Evolutionary conservation across 75 land plant species (phyloP), one percentile per base, ranked within the genome.

Genomic region (Adiantum capillusveneris): DNA sequence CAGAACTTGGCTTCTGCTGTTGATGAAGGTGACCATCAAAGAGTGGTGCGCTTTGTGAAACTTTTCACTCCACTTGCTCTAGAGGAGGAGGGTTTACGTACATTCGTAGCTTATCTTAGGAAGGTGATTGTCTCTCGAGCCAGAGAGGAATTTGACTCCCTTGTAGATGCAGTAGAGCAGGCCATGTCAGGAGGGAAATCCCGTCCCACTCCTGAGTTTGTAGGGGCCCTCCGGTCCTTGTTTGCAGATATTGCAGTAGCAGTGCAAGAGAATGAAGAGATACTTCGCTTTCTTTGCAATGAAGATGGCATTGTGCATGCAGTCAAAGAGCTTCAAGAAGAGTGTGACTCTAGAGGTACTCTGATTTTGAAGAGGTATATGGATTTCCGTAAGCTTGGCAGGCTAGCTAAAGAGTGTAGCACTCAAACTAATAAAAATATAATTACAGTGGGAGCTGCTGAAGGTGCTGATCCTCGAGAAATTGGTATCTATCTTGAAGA

Each of bases 391-490:
- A 79, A 74, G 41, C 67, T 91, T 24, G 61, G 69, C 0, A 78
- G 57, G 44, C 58, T 91, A 19, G 59, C 91, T 0, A 77, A 86
- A 9, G 93, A 91, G 26, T 84, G 87, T 48, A 78, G 69, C 73
- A 69, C 93, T 3, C 19, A 36, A 19, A 72, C 81, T 16, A 82
- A 73, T 27, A 81, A 84, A 70, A 79, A 66, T 55, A 21, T 81
- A 55, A 64, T 88, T 0, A 62, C 82, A 37, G 88, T 78, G 16
- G 72, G 74, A 9, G 61, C 50, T 1, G 24, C 57, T 1, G 88
- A 81, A 44, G 89, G 93, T 11, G 94, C 94, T 0, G 89, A 92
- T 61, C 97, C 89, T 0, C 84, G 97, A 34, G 84, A 88, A 68
- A 45, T 92, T 45, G 97, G 81, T 62, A 34, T 84, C n/a, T 84